Conservation (phyloP, 2,329 filamentous ascomycete genomes). For the Graphiopsis chlorocephala region DNA sequence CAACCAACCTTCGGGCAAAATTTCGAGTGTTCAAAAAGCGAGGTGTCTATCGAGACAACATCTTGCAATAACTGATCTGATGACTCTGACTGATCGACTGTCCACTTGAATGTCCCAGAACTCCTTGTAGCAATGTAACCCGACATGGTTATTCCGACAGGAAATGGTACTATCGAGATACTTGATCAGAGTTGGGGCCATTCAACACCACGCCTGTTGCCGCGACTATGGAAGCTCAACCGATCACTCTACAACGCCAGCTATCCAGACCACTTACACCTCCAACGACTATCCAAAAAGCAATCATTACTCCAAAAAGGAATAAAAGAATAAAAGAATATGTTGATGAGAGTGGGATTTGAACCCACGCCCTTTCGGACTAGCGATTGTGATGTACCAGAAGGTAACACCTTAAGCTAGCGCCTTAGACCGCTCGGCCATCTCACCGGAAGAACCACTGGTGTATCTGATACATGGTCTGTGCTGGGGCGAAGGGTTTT, state of each 20-base stretch:
- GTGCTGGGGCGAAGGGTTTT: neutral
- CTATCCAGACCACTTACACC: too few relatives aligned
- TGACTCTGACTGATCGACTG: neutral
- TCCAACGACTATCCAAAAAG: too few relatives aligned
- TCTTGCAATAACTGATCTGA: neutral
- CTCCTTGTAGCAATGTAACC: neutral
- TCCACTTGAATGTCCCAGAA: neutral
- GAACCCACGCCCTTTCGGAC: conserved; percentile 24
- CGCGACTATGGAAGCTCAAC: too few relatives aligned
- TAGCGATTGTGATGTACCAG: conserved; percentile 20
- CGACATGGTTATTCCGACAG: too few relatives aligned
- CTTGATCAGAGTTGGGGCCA: too few relatives aligned
- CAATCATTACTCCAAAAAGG: too few relatives aligned
- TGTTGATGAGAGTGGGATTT: conserved; percentile 29
- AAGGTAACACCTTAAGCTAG: conserved; percentile 25
- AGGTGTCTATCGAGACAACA: neutral
- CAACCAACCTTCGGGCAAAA: neutral
- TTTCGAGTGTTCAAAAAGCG: neutral
- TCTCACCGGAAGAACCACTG: conserved; percentile 5
- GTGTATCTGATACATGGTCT: neutral
- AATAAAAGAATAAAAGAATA: conserved; percentile 10
- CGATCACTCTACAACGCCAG: too few relatives aligned
- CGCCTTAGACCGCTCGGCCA: conserved; percentile 28
- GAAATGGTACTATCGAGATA: too few relatives aligned
- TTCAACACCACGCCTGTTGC: too few relatives aligned